A percentile compares a stretch with the other conserved stretches of the same genome.
Conservation (phyloP, 2,329 filamentous ascomycete species). For the Coniochaeta sp. region DNA sequence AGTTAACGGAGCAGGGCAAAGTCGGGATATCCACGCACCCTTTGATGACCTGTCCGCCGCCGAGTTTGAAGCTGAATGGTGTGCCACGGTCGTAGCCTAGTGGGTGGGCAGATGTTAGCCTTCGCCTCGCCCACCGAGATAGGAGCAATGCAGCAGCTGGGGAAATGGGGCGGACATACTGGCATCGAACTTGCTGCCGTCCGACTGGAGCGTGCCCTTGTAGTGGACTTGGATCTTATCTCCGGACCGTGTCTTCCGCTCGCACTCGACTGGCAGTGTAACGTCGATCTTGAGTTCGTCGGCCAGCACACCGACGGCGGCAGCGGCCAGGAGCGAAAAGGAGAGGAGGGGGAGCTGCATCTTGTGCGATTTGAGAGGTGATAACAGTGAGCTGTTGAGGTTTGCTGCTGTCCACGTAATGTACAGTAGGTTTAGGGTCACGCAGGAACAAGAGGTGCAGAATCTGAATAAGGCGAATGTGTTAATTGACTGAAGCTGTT, state of each 20-base stretch:
- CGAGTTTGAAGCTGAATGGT: constrained; percentile 75
- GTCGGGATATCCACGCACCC: constrained; percentile 47
- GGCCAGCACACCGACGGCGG: constrained; percentile 41
- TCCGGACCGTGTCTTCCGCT: constrained; percentile 66
- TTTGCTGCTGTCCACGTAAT: not conserved
- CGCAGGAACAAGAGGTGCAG: not conserved
- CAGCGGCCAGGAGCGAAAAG: constrained; percentile 43
- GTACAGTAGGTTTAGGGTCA: not conserved
- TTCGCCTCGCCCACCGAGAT: not conserved
- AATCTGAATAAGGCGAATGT: not conserved
- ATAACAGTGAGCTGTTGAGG: not conserved
- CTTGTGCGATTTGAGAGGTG: constrained; percentile 13
- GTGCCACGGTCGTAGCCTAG: constrained; percentile 63
- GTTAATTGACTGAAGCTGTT: not conserved
- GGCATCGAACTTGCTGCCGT: constrained; percentile 78
- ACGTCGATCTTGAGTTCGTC: constrained; percentile 71
- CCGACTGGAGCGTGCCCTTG: constrained; percentile 66
- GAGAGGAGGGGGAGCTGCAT: constrained; percentile 44
- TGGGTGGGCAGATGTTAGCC: constrained; percentile 32
- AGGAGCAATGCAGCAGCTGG: not conserved
- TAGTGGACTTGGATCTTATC: constrained; percentile 87
- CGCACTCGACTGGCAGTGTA: constrained; percentile 67
- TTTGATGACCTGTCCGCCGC: constrained; percentile 78
- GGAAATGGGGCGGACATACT: constrained; percentile 31
- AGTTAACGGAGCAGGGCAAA: not conserved